Base-by-base conservation (phyloP, 257 asterid species). In the Avicennia marina region DNA sequence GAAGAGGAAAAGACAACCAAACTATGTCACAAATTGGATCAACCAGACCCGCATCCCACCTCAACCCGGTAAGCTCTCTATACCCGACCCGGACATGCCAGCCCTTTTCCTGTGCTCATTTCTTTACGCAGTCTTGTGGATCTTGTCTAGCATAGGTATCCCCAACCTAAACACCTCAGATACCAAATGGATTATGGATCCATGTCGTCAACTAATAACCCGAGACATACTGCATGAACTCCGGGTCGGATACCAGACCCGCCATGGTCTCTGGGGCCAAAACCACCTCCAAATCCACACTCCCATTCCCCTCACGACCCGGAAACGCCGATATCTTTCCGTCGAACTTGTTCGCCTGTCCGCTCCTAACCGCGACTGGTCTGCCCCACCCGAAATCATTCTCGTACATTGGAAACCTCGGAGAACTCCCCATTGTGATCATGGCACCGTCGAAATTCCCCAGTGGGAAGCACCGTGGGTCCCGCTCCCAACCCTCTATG, bases 361-460 rank as follows among this genome's bases (percentile, higher is more conserved):
- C 69, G 11, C 68, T 73, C 32, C 65, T 20, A 47, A 73, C 66
- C 0, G 68, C 65, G 5, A 73, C 19, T 0, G 71, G 75, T n/a
- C 58, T 66, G 0, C 73, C 70, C 74, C 78, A 72, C 18, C 78
- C 73, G 38, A 71, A 72, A 67, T 72, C 62, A 36, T 69, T 69
- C 6, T 64, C 63, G 6, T 60, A 72, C 73, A 72, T 72, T 6
- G 73, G 77, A 26, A 72, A 72, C 33, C 64, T 16, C 7, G 69
- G 63, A 8, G 41, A 36, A 11, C 41, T 11, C 13, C 41, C 41
- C 12, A 36, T 65, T 7, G 77, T 73, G 36, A 80, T 54, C 89
- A 78, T 78, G 2, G 80, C 80, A 29, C 89, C 80, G 45, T 81
- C 85, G 17, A 76, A 80, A 33, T 80, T 80, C 4, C 83, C 87